Conservation (phyloP, 345 rosid genomes). For the Moricandia moricandioides region DNA sequence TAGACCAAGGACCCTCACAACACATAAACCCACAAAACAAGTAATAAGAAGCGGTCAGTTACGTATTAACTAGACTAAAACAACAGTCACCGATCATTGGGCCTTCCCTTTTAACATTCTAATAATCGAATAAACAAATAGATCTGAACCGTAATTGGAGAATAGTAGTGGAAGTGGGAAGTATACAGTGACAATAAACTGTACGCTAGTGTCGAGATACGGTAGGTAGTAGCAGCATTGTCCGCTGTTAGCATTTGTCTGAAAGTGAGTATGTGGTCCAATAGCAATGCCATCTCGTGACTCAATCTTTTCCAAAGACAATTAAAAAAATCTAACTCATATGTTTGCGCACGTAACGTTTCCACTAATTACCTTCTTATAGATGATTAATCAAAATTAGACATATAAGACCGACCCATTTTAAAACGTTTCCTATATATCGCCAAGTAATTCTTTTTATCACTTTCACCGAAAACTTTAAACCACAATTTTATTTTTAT, state of each 20-base stretch:
- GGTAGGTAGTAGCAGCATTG: background rate
- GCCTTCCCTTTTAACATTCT: background rate
- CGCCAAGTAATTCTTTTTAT: background rate
- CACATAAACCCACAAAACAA: too few relatives aligned
- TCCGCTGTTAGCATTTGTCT: constrained; percentile 15
- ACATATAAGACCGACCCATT: background rate
- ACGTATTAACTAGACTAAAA: background rate
- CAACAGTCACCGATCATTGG: background rate
- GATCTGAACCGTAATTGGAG: background rate
- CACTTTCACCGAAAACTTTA: background rate
- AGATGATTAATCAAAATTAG: background rate
- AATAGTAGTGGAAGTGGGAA: background rate
- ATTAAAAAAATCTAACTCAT: background rate
- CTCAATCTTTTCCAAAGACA: background rate
- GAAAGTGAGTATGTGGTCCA: constrained; percentile 30
- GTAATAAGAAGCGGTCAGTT: too few relatives aligned
- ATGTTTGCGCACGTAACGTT: background rate
- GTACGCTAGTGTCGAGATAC: background rate
- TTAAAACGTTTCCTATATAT: background rate
- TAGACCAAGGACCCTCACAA: background rate
- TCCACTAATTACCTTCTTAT: background rate
- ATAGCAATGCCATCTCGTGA: constrained; percentile 23
- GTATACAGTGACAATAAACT: background rate
- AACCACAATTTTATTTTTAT: constrained; percentile 13
- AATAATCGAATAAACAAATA: background rate